Percentiles rank a stretch among this genome's conserved stretches.
phyloP scores from a whole-genome alignment of 768 basidiomycete species.

The Cystobasidiopsis lactophilus region DNA sequence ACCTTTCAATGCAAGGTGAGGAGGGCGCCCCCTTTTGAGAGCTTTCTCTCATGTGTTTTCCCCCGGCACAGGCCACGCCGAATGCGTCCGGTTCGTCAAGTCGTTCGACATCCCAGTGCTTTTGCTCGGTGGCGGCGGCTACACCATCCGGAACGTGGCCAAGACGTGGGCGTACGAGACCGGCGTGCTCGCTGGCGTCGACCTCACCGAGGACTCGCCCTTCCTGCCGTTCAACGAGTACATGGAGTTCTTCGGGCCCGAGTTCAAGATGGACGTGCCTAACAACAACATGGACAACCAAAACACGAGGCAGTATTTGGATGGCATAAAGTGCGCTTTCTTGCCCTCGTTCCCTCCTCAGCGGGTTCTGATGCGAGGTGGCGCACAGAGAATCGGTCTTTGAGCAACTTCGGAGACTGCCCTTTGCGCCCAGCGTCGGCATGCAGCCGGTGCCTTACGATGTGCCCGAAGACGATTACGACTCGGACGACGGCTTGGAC shows the following conservation, averaged over 20 bases:
- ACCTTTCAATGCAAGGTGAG: slow-evolving; percentile 60
- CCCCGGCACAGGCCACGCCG: slow-evolving; percentile 45
- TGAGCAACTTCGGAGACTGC: slow-evolving; percentile 37
- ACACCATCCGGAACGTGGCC: slow-evolving; percentile 90
- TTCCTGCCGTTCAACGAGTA: slow-evolving; percentile 68
- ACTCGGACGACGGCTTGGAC: slow-evolving; percentile 26
- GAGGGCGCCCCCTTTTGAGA: background rate
- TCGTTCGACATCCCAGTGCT: slow-evolving; percentile 66
- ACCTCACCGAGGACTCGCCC: slow-evolving; percentile 50
- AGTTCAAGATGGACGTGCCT: slow-evolving; percentile 76
- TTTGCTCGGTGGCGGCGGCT: slow-evolving; percentile 83
- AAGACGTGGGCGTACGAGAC: slow-evolving; percentile 93
- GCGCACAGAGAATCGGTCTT: slow-evolving; percentile 30
- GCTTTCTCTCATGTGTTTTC: background rate
- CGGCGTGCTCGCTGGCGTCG: slow-evolving; percentile 72
- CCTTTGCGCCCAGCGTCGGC: slow-evolving; percentile 59
- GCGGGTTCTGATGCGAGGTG: slow-evolving; percentile 20
- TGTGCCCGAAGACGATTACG: slow-evolving; percentile 32
- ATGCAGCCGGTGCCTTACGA: slow-evolving; percentile 64
- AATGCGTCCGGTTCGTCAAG: slow-evolving; percentile 69
- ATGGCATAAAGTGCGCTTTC: slow-evolving; percentile 48
- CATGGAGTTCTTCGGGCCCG: slow-evolving; percentile 93
- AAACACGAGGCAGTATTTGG: slow-evolving; percentile 60
- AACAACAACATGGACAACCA: slow-evolving; percentile 87
- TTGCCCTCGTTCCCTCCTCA: background rate